A percentile compares a stretch with the other conserved stretches of the same genome.
phyloP scores from a whole-genome alignment of 352 stramenopile genomes.

The Phytophthora uliginosa region DNA sequence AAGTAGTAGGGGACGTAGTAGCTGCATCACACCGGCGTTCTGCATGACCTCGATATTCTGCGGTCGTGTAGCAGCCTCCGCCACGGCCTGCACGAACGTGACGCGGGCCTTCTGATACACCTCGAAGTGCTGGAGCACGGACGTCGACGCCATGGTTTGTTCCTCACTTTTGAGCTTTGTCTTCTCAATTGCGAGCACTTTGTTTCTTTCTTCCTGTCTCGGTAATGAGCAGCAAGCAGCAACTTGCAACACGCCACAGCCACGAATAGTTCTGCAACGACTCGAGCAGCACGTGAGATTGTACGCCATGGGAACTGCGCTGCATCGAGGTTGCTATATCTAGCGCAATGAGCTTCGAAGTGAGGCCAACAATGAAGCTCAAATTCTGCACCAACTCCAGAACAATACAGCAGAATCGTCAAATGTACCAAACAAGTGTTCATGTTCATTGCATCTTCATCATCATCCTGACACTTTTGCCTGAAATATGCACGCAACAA shows the following conservation, averaged over 20 bases:
- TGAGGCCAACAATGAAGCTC: no score
- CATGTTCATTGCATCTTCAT: no score
- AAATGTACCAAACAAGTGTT: no score
- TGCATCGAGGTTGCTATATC: no score
- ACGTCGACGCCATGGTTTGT: slow-evolving; percentile 83
- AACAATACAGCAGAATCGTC: no score
- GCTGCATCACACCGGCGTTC: slow-evolving; percentile 96
- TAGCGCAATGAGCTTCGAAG: no score
- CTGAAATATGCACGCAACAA: no score
- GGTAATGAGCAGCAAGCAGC: slow-evolving; percentile 9
- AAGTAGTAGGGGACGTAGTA: slow-evolving; percentile 93
- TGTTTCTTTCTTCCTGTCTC: slow-evolving; percentile 9
- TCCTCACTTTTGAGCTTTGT: neutral
- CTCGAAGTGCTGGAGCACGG: slow-evolving; percentile 96
- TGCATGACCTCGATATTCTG: slow-evolving; percentile 98
- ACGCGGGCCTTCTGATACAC: slow-evolving; percentile 97
- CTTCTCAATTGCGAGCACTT: neutral
- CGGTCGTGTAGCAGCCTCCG: slow-evolving; percentile 93
- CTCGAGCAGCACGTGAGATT: slow-evolving; percentile 22
- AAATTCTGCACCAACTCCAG: no score
- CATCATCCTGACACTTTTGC: no score
- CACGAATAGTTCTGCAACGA: slow-evolving; percentile 35
- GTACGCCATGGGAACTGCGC: neutral
- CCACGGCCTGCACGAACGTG: slow-evolving; percentile 95
- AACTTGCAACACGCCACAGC: neutral